Evolutionary conservation across 73 alveolate genomes (phyloP).

Genomic region (Tetrahymena thermophila): DNA sequence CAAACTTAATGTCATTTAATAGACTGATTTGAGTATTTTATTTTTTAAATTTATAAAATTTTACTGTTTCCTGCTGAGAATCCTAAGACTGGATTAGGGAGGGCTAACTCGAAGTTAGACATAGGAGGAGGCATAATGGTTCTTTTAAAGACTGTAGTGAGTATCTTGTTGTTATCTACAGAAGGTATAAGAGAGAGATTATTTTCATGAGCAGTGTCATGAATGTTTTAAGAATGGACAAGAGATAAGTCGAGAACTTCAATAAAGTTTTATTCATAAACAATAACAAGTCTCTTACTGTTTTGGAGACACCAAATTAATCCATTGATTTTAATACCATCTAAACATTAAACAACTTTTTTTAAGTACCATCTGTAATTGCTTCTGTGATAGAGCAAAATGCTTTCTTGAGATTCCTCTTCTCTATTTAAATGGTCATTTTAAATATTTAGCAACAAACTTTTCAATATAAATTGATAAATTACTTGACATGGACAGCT

Average conservation of each 20-base stretch:
- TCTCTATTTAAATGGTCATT: not conserved
- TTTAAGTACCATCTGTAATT: slow-evolving; percentile 75
- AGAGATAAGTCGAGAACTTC: not conserved
- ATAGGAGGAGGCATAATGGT: slow-evolving; percentile 52
- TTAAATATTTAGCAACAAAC: not conserved
- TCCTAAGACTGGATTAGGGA: not conserved
- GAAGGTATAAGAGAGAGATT: not conserved
- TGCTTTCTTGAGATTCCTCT: not conserved
- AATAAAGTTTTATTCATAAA: not conserved
- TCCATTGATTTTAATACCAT: not conserved
- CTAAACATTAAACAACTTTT: slow-evolving; percentile 8
- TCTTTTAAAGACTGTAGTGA: slow-evolving; percentile 25
- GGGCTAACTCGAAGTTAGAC: slow-evolving; percentile 16
- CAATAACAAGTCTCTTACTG: not conserved
- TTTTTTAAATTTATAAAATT: not conserved
- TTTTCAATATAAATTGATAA: not conserved
- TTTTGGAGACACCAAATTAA: not conserved
- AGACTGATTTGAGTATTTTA: not conserved
- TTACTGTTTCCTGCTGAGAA: not conserved
- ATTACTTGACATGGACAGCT: slow-evolving; percentile 9
- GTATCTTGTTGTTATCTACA: slow-evolving; percentile 3
- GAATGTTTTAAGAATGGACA: not conserved
- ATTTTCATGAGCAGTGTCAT: slow-evolving; percentile 1
- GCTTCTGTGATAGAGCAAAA: slow-evolving; percentile 47
- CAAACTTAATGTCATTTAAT: not conserved